These are phyloP conservation scores for Myriangium duriaei DNA, from an alignment of 2,329 filamentous ascomycete species.

Conservation along the genomic window DNA sequence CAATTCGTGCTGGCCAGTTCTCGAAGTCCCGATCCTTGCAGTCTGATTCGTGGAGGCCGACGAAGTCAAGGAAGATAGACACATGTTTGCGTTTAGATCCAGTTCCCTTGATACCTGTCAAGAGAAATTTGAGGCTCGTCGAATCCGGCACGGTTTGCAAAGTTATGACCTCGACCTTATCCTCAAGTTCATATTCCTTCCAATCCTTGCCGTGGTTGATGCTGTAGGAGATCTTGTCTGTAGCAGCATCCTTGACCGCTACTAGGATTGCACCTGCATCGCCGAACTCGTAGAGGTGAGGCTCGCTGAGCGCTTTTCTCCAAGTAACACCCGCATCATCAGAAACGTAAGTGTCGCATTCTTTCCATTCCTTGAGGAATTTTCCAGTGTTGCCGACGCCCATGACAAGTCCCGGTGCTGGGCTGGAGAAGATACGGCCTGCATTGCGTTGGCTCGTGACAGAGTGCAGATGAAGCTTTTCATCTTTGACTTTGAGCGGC, in stretches of 20 bases:
- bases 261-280: constrained; percentile 83
- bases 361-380: constrained; percentile 53
- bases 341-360: constrained; percentile 76
- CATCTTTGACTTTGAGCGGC: constrained; percentile 49
- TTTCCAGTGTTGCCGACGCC: constrained; percentile 83
- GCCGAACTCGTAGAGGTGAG: constrained; percentile 93
- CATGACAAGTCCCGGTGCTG: constrained; percentile 86
- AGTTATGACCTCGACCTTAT: constrained; percentile 56
- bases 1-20: constrained; percentile 72
- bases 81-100: constrained; percentile 39
- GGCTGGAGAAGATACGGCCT: constrained; percentile 83
- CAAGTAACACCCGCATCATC: constrained; percentile 83
- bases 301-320: constrained; percentile 60
- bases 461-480: constrained; percentile 72
- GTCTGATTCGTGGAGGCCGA: constrained; percentile 62
- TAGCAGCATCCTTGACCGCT: constrained; percentile 60
- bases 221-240: constrained; percentile 61
- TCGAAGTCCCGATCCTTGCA: constrained; percentile 72
- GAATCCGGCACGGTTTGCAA: constrained; percentile 87
- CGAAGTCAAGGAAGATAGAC: constrained; percentile 69
- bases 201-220: constrained; percentile 81
- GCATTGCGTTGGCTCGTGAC: constrained; percentile 73
- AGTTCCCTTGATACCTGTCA: constrained; percentile 50
- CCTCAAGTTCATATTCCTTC: constrained; percentile 56
- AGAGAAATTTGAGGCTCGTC: constrained; percentile 79